phyloP scores from a whole-genome alignment of 306 rosid genomes.

The Cyclanthera cordifolia region DNA sequence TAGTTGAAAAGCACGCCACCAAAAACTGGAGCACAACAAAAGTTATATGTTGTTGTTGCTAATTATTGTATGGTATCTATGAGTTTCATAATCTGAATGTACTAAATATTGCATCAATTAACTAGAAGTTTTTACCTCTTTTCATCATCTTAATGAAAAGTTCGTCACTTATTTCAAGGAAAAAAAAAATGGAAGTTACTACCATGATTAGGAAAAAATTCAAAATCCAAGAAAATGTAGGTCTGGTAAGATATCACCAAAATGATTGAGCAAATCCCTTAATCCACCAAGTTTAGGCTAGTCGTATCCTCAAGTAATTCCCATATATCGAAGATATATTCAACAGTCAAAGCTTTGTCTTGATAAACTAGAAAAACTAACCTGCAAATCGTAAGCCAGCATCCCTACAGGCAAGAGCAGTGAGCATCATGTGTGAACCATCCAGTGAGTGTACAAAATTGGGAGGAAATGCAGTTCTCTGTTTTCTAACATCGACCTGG shows the following conservation, averaged over 20 bases:
- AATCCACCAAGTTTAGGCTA: background rate
- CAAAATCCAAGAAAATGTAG: background rate
- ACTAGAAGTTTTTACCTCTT: too few relatives aligned
- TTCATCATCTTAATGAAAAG: too few relatives aligned
- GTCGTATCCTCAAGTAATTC: background rate
- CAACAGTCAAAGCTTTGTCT: constrained; percentile 3
- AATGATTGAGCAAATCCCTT: background rate
- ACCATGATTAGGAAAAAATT: background rate
- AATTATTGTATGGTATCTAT: background rate
- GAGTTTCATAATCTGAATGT: background rate
- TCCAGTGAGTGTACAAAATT: constrained; percentile 78
- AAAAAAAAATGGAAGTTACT: too few relatives aligned
- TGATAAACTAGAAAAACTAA: constrained; percentile 21
- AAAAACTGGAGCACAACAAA: background rate
- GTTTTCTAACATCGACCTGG: constrained; percentile 62
- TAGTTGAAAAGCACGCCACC: background rate
- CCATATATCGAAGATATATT: background rate
- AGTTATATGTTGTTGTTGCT: background rate
- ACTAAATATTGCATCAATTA: too few relatives aligned
- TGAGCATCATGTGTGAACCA: constrained; percentile 86
- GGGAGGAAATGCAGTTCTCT: constrained; percentile 82
- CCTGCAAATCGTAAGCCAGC: constrained; percentile 84
- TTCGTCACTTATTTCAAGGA: too few relatives aligned
- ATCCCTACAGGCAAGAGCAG: constrained; percentile 76
- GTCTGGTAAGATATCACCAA: background rate